These are phyloP conservation scores for Pseudonitzschia pungens DNA, from an alignment of 108 stramenopile genomes.

Conservation along the genomic window DNA sequence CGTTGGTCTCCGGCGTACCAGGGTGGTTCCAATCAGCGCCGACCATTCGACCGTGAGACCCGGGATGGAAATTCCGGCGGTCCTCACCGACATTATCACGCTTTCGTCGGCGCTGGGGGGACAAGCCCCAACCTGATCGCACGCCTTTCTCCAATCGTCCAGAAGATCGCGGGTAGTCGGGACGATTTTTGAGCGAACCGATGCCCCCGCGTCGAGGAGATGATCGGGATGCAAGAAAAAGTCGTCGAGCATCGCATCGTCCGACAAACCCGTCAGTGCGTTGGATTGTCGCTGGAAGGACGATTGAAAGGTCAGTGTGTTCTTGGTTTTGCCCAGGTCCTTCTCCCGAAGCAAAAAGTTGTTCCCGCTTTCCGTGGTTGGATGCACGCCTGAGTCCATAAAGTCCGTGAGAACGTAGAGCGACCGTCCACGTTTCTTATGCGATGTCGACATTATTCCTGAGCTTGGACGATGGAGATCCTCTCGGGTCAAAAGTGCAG, in stretches of 20 bases:
- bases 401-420: not conserved
- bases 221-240: not conserved
- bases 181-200: not conserved
- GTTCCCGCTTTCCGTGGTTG: not conserved
- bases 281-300: slow-evolving; percentile 1
- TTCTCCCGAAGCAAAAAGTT: not conserved
- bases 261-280: not conserved
- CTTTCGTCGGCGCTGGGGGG: not conserved
- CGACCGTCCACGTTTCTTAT: not conserved
- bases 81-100: slow-evolving; percentile 11
- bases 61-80: slow-evolving; percentile 27
- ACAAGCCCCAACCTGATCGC: slow-evolving; percentile 1
- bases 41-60: slow-evolving; percentile 27
- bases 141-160: slow-evolving; percentile 10
- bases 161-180: not conserved
- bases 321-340: not conserved
- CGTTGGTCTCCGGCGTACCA: not conserved
- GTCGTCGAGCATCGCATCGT: not conserved
- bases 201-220: slow-evolving; percentile 3
- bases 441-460: not conserved
- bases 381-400: not conserved
- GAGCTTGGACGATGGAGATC: too few species aligned
- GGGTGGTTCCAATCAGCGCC: slow-evolving; percentile 31
- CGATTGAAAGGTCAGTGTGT: slow-evolving; percentile 6
- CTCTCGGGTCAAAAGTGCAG: not conserved